Evolutionary conservation across 2,329 filamentous ascomycete species (phyloP).

Genomic region (Microdochium bolleyi): DNA sequence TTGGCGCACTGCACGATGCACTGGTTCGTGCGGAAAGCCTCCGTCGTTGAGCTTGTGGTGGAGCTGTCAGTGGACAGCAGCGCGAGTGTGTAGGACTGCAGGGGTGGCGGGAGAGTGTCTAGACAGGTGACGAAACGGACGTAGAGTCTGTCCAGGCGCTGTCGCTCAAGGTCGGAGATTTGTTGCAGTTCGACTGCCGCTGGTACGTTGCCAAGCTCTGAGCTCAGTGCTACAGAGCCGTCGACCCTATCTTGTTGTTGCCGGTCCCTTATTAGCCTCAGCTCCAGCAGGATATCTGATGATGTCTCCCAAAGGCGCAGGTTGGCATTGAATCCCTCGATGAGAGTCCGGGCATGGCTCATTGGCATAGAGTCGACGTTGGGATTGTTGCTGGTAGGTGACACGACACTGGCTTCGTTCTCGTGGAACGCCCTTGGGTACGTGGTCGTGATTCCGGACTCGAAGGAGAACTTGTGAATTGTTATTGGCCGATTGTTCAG

Average conservation of each 20-base stretch:
- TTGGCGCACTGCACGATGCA: constrained; percentile 31
- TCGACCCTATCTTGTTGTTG: neutral
- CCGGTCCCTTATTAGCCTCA: constrained; percentile 8
- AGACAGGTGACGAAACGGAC: constrained; percentile 31
- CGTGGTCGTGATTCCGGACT: constrained; percentile 26
- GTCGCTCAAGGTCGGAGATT: constrained; percentile 14
- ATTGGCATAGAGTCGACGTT: neutral
- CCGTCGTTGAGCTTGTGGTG: neutral
- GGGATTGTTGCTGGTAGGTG: neutral
- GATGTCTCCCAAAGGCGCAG: constrained; percentile 30
- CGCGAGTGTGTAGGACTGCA: constrained; percentile 16
- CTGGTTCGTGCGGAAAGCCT: constrained; percentile 1
- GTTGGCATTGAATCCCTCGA: constrained; percentile 33
- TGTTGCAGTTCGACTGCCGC: constrained; percentile 4
- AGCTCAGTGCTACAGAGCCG: neutral
- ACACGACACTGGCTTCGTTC: neutral
- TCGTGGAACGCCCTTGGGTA: constrained; percentile 7
- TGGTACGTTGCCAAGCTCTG: neutral
- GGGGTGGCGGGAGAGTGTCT: constrained; percentile 26
- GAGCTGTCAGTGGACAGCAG: neutral
- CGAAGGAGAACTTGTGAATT: constrained; percentile 32
- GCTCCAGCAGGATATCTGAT: constrained; percentile 27
- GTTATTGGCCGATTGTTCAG: constrained; percentile 32
- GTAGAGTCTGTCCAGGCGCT: constrained; percentile 24
- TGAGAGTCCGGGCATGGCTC: constrained; percentile 15